A percentile compares a stretch with the other conserved stretches of the same genome.
phyloP scores from a whole-genome alignment of 495 filamentous ascomycete species.

The Rusavskia elegans region DNA sequence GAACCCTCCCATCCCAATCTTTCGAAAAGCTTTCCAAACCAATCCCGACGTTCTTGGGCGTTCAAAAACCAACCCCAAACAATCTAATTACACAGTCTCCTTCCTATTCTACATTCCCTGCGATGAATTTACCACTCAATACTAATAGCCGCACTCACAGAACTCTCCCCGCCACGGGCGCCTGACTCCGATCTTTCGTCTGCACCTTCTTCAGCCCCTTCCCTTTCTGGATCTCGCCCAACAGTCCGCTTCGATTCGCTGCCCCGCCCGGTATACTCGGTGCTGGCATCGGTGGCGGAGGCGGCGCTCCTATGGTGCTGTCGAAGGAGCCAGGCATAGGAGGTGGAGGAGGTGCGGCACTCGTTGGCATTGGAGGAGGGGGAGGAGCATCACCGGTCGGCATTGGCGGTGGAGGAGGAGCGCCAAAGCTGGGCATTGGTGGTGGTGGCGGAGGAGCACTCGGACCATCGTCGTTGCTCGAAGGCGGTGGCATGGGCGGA shows the following conservation, averaged over 20 bases:
- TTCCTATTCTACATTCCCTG: too few relatives aligned
- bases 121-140: background rate
- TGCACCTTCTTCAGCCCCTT: conserved; percentile 63
- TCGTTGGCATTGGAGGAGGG: conserved; percentile 29
- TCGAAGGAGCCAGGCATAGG: conserved; percentile 18
- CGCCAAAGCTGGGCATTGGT: conserved; percentile 19
- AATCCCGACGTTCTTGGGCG: too few relatives aligned
- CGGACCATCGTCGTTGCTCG: conserved; percentile 14
- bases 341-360: conserved; percentile 28
- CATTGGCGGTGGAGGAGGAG: conserved; percentile 19
- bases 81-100: too few relatives aligned
- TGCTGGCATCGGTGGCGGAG: conserved; percentile 24
- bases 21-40: too few relatives aligned
- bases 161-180: conserved; percentile 56
- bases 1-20: too few relatives aligned
- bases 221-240: conserved; percentile 69
- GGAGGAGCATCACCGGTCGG: conserved; percentile 18
- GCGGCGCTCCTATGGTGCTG: conserved; percentile 3
- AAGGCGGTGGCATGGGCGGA: background rate
- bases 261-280: conserved; percentile 14
- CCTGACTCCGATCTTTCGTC: conserved; percentile 69
- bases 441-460: conserved; percentile 18
- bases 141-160: conserved; percentile 16
- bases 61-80: too few relatives aligned
- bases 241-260: conserved; percentile 38